Base-by-base conservation (phyloP, 768 basidiomycete genomes). In the Trametes cingulata region DNA sequence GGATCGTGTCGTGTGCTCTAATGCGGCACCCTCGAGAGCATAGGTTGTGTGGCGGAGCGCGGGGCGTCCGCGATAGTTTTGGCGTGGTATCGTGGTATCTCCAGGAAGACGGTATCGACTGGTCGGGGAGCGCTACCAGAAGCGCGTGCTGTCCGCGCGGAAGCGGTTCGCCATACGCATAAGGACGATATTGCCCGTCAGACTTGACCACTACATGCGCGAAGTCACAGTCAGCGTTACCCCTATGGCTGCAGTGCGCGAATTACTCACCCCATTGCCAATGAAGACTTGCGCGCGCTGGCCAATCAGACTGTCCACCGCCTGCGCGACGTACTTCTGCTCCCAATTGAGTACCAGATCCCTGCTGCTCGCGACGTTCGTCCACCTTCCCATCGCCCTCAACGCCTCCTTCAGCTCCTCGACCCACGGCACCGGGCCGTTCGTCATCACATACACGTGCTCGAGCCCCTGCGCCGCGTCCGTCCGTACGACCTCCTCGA, bases 291-390 rank as follows among this genome's bases (percentile, higher is more conserved):
- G 81, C 0, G 86, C 86, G 56, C 83, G 74, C 68, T 83, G 77
- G 17, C 79, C 87, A 40, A 89, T 79, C 64, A 85, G 75, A 86
- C 88, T 88, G 68, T 90, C 88, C 67, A 85, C 69, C 9, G 82
- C 79, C 71, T 86, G 84, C 20, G 79, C 74, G 9, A 86, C 79
- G 14, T 80, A 80, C 62, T 79, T 79, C 54, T 83, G 81, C 67
- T 86, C 84, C 80, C 78, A 78, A 7, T 73, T 76, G n/a, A 87
- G 65, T 37, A 68, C 60, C 47, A 89, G 63, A 66, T 89, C 85
- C 19, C 82, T 70, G 58, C 84, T 87, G 24, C 77, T 85, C 53
- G 74, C 68, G 22, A 88, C 75, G 10, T 70, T 72, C 17, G 78
- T 75, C 83, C 84, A 85, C 22, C 64, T 66, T 52, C 74, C 69